Percentiles rank a stretch among this genome's conserved stretches.
phyloP scores from a whole-genome alignment of 2,329 filamentous ascomycete species.

The Thielaviopsis euricoi region DNA sequence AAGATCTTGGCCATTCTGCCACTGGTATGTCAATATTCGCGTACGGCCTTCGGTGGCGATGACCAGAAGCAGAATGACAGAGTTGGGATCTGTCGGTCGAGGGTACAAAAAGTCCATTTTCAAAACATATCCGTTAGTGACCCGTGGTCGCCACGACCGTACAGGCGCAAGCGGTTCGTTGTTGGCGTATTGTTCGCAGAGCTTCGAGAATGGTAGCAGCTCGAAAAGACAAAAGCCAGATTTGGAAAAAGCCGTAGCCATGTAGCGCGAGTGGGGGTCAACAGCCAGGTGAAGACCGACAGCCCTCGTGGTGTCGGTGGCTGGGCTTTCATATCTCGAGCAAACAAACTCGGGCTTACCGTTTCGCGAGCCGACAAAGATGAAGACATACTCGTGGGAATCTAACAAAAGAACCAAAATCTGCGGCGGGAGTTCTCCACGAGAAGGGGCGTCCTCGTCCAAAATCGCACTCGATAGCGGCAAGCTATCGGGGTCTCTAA shows the following conservation, averaged over 20 bases:
- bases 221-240: constrained; percentile 56
- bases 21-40: constrained; percentile 42
- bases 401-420: constrained; percentile 62
- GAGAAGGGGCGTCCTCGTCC: constrained; percentile 8
- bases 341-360: constrained; percentile 43
- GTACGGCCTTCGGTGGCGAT: constrained; percentile 31
- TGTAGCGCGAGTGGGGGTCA: constrained; percentile 55
- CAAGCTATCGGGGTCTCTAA: background rate
- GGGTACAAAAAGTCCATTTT: constrained; percentile 79
- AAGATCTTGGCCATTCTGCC: constrained; percentile 36
- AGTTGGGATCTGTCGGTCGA: constrained; percentile 44
- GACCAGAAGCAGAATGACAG: constrained; percentile 61
- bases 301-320: constrained; percentile 30
- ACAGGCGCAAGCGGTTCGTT: constrained; percentile 41
- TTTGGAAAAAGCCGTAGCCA: constrained; percentile 56
- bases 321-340: constrained; percentile 41
- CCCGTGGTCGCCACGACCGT: constrained; percentile 24
- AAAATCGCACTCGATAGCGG: constrained; percentile 1
- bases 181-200: constrained; percentile 31
- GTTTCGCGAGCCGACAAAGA: constrained; percentile 43
- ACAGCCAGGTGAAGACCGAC: constrained; percentile 54
- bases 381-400: constrained; percentile 56
- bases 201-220: constrained; percentile 38
- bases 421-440: constrained; percentile 49
- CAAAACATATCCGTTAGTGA: constrained; percentile 57